phyloP scores from a whole-genome alignment of 805 yeast species.

The Yamadazyma insecticola region DNA sequence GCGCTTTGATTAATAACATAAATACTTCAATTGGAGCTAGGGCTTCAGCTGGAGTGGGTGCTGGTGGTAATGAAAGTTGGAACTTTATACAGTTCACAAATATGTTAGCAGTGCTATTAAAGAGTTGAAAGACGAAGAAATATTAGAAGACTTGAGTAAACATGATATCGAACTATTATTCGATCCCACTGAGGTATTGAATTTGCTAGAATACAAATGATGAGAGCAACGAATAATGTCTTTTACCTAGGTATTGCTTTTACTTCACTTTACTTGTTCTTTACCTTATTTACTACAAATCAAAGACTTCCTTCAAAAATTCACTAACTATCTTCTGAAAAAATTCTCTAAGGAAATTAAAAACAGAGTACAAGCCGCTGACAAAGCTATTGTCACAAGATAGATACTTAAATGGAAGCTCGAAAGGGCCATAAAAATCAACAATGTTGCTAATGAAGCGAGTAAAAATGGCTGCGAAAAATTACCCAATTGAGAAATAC shows the following conservation, averaged over 20 bases:
- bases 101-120: slow-evolving; percentile 6
- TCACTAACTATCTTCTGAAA: too few species aligned
- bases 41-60: slow-evolving; percentile 35
- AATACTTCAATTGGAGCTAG: slow-evolving; percentile 38
- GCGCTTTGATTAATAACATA: slow-evolving; percentile 33
- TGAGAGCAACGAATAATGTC: slow-evolving; percentile 35
- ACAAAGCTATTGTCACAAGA: too few species aligned
- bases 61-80: slow-evolving; percentile 29
- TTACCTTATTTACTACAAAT: slow-evolving; percentile 32
- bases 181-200: slow-evolving; percentile 4
- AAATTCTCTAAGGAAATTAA: too few species aligned
- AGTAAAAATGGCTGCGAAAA: too few species aligned
- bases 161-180: background rate
- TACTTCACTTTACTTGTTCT: slow-evolving; percentile 24
- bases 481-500: too few species aligned
- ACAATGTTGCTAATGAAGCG: too few species aligned
- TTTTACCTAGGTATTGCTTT: slow-evolving; percentile 40
- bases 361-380: too few species aligned
- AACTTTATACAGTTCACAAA: slow-evolving; percentile 15
- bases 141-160: background rate
- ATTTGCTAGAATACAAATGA: slow-evolving; percentile 22
- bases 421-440: too few species aligned
- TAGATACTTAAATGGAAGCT: too few species aligned
- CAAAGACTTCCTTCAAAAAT: slow-evolving; percentile 27
- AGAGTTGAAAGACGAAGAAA: slow-evolving; percentile 3